phyloP scores from a whole-genome alignment of 1,139 yeast genomes.

The Candida smagusa region DNA sequence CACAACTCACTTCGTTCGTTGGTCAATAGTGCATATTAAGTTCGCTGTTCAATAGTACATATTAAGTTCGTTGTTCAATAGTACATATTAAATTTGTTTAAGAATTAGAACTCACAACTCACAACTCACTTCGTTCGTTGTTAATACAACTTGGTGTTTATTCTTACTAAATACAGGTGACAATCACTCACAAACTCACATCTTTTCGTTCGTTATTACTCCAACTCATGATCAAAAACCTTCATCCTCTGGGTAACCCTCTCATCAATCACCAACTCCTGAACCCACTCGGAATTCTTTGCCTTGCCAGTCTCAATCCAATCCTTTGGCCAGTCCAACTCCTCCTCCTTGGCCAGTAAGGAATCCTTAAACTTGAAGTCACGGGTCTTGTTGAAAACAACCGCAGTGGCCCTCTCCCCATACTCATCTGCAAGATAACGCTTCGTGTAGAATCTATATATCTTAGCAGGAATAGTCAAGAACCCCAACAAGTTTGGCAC shows the following conservation, averaged over 20 bases:
- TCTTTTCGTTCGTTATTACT: background rate
- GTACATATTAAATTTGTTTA: too few relatives aligned
- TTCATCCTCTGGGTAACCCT: constrained; percentile 56
- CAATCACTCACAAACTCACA: too few relatives aligned
- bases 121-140: too few relatives aligned
- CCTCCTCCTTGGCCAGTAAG: constrained; percentile 63
- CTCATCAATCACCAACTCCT: constrained; percentile 67
- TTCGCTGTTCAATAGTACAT: too few relatives aligned
- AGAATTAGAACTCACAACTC: too few relatives aligned
- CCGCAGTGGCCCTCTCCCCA: constrained; percentile 57
- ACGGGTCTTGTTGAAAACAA: constrained; percentile 55
- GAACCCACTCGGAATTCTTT: constrained; percentile 84
- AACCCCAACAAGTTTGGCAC: constrained; percentile 80
- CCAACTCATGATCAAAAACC: constrained; percentile 40
- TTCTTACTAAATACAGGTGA: too few relatives aligned
- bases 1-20: too few relatives aligned
- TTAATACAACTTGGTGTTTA: too few relatives aligned
- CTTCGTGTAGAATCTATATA: constrained; percentile 74
- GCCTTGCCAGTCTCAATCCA: constrained; percentile 77
- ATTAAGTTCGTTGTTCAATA: too few relatives aligned
- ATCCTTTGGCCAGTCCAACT: constrained; percentile 82
- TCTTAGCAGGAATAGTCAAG: constrained; percentile 67
- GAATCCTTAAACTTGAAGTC: constrained; percentile 57
- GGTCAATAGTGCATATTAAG: too few relatives aligned
- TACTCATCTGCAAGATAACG: constrained; percentile 70